Conservation (phyloP, 345 rosid species). For the Euclidium syriacum region DNA sequence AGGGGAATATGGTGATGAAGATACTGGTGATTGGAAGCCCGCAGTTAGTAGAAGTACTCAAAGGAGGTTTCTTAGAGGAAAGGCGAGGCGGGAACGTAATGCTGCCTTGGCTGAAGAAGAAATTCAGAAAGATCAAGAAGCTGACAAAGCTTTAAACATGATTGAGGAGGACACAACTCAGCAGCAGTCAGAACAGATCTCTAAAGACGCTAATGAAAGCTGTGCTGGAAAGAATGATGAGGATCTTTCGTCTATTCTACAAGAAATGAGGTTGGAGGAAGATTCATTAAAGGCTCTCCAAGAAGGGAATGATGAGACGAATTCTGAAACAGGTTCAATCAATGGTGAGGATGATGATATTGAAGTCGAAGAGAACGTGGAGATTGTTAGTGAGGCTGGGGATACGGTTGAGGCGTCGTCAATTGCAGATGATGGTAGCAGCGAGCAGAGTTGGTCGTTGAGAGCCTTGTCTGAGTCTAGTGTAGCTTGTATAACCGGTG, state of each 20-base stretch:
- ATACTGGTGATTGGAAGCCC: slow-evolving; percentile 75
- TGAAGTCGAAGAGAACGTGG: slow-evolving; percentile 37
- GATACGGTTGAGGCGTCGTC: slow-evolving; percentile 51
- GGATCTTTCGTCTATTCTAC: slow-evolving; percentile 44
- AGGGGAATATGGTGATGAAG: slow-evolving; percentile 52
- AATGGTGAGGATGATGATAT: slow-evolving; percentile 21
- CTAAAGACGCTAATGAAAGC: slow-evolving; percentile 20
- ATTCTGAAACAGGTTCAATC: slow-evolving; percentile 14
- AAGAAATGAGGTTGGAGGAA: slow-evolving; percentile 74
- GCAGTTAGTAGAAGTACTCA: slow-evolving; percentile 94
- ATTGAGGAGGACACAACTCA: slow-evolving; percentile 18
- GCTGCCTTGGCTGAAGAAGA: slow-evolving; percentile 58
- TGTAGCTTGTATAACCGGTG: slow-evolving; percentile 89
- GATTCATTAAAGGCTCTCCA: slow-evolving; percentile 38
- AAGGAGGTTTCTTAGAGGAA: slow-evolving; percentile 70
- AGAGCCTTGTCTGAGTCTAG: slow-evolving; percentile 91
- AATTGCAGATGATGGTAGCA: slow-evolving; percentile 54
- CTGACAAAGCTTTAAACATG: slow-evolving; percentile 21
- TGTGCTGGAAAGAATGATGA: slow-evolving; percentile 24
- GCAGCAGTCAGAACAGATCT: slow-evolving; percentile 18
- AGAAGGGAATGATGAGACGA: slow-evolving; percentile 32
- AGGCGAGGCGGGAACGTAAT: slow-evolving; percentile 54
- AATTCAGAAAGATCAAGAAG: slow-evolving; percentile 42
- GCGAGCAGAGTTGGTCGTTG: slow-evolving; percentile 82
- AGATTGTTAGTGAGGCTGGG: slow-evolving; percentile 46